Conservation (phyloP, 176 grass and related monocot species). For the Phragmites australis region DNA sequence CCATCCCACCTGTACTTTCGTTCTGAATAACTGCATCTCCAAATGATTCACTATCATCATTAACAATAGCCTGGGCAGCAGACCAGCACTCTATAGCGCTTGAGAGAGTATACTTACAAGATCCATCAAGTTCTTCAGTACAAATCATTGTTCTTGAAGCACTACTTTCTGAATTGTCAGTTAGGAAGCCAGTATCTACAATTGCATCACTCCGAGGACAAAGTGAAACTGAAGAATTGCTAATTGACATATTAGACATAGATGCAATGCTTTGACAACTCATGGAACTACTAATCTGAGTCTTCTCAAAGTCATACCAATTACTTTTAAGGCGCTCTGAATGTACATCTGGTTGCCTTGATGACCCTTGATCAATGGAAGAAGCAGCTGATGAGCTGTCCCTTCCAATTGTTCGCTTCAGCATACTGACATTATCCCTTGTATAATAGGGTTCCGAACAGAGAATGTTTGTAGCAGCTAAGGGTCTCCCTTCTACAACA, state of each 20-base stretch:
- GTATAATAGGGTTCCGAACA: slow-evolving; percentile 69
- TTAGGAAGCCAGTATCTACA: slow-evolving; percentile 45
- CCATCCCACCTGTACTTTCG: slow-evolving; percentile 9
- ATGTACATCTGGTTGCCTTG: slow-evolving; percentile 56
- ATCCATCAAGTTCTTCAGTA: slow-evolving; percentile 37
- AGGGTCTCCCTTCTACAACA: slow-evolving; percentile 55
- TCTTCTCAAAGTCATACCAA: slow-evolving; percentile 49
- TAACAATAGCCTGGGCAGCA: slow-evolving; percentile 35
- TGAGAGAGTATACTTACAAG: slow-evolving; percentile 34
- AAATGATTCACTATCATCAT: slow-evolving; percentile 31
- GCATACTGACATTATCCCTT: slow-evolving; percentile 49
- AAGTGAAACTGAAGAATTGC: slow-evolving; percentile 47
- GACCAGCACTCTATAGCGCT: slow-evolving; percentile 43
- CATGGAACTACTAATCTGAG: slow-evolving; percentile 36
- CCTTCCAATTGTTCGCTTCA: slow-evolving; percentile 54
- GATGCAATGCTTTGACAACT: slow-evolving; percentile 62
- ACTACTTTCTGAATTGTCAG: slow-evolving; percentile 43
- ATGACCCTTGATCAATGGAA: slow-evolving; percentile 81
- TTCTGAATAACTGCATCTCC: slow-evolving; percentile 36
- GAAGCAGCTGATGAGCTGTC: slow-evolving; percentile 72
- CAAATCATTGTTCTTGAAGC: slow-evolving; percentile 27
- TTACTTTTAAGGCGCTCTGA: slow-evolving; percentile 51
- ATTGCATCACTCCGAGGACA: slow-evolving; percentile 44
- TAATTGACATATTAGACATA: slow-evolving; percentile 67
- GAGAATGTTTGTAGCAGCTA: slow-evolving; percentile 59